phyloP scores from a whole-genome alignment of 768 basidiomycete species.

The Galerina sulciceps region DNA sequence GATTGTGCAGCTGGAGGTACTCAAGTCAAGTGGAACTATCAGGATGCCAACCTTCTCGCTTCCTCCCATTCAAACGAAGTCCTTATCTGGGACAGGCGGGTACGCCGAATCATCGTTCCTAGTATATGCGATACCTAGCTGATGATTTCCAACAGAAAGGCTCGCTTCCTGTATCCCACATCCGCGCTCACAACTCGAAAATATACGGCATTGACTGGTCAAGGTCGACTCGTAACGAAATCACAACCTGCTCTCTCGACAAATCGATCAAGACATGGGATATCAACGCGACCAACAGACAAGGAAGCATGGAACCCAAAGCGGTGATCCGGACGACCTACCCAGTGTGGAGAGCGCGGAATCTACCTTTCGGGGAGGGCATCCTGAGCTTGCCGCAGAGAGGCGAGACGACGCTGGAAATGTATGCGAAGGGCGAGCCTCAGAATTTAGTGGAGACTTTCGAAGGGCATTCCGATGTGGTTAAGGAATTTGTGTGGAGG shows the following conservation, averaged over 20 bases:
- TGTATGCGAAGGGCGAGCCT: conserved; percentile 60
- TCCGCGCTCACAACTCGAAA: conserved; percentile 85
- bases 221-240: conserved; percentile 68
- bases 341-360: conserved; percentile 93
- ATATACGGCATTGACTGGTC: conserved; percentile 99
- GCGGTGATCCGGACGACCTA: conserved; percentile 73
- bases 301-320: conserved; percentile 39
- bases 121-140: background rate
- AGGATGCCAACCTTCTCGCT: conserved; percentile 84
- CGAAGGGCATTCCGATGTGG: conserved; percentile 89
- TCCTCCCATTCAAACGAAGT: conserved; percentile 89
- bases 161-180: conserved; percentile 74
- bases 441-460: conserved; percentile 71
- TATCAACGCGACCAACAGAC: conserved; percentile 36
- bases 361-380: conserved; percentile 91
- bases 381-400: conserved; percentile 88
- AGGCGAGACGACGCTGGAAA: conserved; percentile 81
- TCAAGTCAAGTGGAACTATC: conserved; percentile 97
- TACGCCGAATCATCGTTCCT: conserved; percentile 36
- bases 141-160: conserved; percentile 71
- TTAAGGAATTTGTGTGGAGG: conserved; percentile 98
- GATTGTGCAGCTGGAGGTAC: conserved; percentile 72
- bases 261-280: conserved; percentile 92
- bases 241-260: conserved; percentile 95
- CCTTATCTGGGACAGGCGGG: conserved; percentile 93